These are phyloP conservation scores for Solanum pimpinellifolium DNA, from an alignment of 257 asterid species.

Conservation along the genomic window DNA sequence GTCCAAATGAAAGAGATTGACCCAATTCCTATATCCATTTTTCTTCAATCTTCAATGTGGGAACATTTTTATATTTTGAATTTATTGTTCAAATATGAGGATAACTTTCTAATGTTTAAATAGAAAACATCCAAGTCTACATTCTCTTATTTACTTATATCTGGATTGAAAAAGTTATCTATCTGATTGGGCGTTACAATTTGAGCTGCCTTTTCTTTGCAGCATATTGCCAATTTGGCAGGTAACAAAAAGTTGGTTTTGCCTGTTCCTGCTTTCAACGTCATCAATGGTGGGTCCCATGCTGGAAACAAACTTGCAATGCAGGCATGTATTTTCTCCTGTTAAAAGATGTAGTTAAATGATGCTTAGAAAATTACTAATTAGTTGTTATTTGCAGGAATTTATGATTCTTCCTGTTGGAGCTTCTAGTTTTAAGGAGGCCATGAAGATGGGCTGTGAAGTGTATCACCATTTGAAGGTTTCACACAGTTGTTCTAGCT, in stretches of 20 bases:
- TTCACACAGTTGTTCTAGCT: background rate
- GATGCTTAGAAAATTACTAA: background rate
- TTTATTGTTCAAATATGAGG: background rate
- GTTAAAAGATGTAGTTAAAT: background rate
- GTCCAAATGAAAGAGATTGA: background rate
- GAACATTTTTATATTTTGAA: background rate
- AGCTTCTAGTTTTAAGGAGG: conserved; percentile 87
- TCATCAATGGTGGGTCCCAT: conserved; percentile 96
- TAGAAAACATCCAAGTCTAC: background rate
- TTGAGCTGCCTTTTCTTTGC: conserved; percentile 2
- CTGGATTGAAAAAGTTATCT: background rate
- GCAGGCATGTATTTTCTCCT: conserved; percentile 49
- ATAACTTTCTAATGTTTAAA: background rate
- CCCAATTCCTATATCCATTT: background rate
- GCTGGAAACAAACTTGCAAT: conserved; percentile 99
- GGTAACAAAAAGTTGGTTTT: conserved; percentile 93
- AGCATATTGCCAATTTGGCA: conserved; percentile 95
- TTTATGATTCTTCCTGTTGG: conserved; percentile 98
- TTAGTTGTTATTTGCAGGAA: conserved; percentile 34
- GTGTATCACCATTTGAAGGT: conserved; percentile 92
- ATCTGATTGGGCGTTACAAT: background rate
- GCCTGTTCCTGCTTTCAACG: conserved; percentile 98
- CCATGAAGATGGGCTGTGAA: conserved; percentile 99
- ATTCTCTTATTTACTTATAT: background rate
- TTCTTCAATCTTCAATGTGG: background rate